Evolutionary conservation across 1,284 basidiomycete species (phyloP), one percentile per base, ranked within the genome.

Genomic region (Moniliella sp.): DNA sequence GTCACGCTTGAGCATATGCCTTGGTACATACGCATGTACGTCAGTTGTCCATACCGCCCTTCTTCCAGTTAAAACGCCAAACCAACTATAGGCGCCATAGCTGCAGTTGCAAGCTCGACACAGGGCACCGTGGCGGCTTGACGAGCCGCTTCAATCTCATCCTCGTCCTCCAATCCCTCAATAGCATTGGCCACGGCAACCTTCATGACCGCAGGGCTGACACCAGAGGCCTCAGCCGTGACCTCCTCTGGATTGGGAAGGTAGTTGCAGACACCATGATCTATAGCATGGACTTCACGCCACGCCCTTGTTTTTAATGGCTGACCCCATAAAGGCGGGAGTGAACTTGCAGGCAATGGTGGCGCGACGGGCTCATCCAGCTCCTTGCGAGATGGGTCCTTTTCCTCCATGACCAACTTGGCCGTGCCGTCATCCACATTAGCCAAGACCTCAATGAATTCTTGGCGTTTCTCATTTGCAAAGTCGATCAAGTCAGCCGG

Each of bases 11-110:
- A 71, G 84, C 54, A 99, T 88, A 42, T 78, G 18, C 91, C 91
- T 62, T 94, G 86, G 62, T 97, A 99, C 31, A 99, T 80, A n/a
- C 91, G 71, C 73, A 99, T 84, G 64, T 99, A 99, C 0, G 91
- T 97, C 55, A 99, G 66, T 64, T 99, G 91, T 10, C 91, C 91
- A 58, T 81, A 99, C 17, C 81, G 71, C 15, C 88, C 84, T 65
- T 99, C 91, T 61, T 97, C 91, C 28, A 99, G 70, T 67, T 99
- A 97, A 72, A 99, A 99, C 7, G 91, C 91, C 28, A 97, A 67
- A 13, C 81, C 84, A 42, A 97, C 80, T 25, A 97, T 69, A 1
- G 86, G 81, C 0, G 83, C 86, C 12, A 75, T 48, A 7, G 46
- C 39, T 8, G 54, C 46, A 7, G 56, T 54, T 4, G 46, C 36